Conservation (phyloP, 192 early-diverging fungal species). For the Umbelopsis sp. region DNA sequence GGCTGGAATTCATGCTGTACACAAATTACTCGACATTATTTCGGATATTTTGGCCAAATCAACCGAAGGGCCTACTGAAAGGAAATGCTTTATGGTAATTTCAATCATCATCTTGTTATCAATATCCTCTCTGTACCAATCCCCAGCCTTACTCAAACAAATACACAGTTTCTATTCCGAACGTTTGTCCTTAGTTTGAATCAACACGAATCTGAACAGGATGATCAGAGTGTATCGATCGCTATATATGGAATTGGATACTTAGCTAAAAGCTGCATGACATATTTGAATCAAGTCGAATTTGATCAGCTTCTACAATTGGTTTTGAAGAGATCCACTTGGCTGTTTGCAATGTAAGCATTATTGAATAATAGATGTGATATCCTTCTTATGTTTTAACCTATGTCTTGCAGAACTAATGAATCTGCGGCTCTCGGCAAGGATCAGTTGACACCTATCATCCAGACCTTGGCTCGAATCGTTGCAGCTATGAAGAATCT, state of each 20-base stretch:
- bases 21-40: background rate
- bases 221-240: slow-evolving; percentile 55
- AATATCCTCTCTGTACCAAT: background rate
- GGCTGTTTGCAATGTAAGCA: slow-evolving; percentile 57
- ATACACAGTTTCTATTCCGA: slow-evolving; percentile 52
- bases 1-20: slow-evolving; percentile 15
- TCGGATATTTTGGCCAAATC: background rate
- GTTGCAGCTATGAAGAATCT: slow-evolving; percentile 47
- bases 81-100: background rate
- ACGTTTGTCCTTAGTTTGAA: slow-evolving; percentile 46
- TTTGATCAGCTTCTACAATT: slow-evolving; percentile 45
- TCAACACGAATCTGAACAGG: slow-evolving; percentile 27
- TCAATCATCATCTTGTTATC: too few relatives aligned
- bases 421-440: slow-evolving; percentile 41
- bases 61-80: background rate
- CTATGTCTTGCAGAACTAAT: slow-evolving; percentile 43
- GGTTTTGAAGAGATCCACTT: slow-evolving; percentile 52
- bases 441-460: slow-evolving; percentile 56
- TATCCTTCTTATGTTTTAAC: slow-evolving; percentile 10
- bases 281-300: slow-evolving; percentile 44
- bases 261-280: slow-evolving; percentile 60
- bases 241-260: slow-evolving; percentile 73
- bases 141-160: background rate
- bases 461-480: slow-evolving; percentile 64
- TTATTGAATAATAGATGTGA: background rate